Conservation (phyloP, 345 rosid genomes). For the Raphanus sativus region DNA sequence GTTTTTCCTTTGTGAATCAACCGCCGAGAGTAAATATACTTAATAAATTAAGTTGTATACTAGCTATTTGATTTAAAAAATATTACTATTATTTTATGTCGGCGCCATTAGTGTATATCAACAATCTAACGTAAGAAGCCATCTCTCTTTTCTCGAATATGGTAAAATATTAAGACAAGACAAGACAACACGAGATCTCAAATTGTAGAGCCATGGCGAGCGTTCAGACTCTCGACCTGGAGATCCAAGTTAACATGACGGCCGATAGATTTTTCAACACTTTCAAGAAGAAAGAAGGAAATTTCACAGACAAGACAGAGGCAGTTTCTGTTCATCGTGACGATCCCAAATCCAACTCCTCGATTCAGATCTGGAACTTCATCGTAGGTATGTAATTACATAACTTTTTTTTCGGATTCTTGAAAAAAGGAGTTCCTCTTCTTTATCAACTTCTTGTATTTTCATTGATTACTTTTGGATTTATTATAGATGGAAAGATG, state of each 20-base stretch:
- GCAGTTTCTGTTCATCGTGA: constrained; percentile 26
- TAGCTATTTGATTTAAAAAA: too few relatives aligned
- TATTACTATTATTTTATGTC: background rate
- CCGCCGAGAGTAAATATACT: too few relatives aligned
- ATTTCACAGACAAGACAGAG: constrained; percentile 27
- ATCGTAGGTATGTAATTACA: constrained; percentile 1
- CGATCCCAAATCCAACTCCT: constrained; percentile 16
- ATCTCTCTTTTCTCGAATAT: background rate
- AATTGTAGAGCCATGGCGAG: constrained; percentile 3
- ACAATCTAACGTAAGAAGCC: background rate
- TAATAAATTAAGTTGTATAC: too few relatives aligned
- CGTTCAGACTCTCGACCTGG: constrained; percentile 16
- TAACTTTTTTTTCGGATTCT: background rate
- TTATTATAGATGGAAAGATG: constrained; percentile 26
- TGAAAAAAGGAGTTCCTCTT: background rate
- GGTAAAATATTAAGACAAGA: background rate
- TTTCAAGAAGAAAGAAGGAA: constrained; percentile 31
- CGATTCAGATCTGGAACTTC: constrained; percentile 31
- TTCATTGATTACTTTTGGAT: background rate
- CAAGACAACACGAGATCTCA: background rate
- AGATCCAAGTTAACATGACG: constrained; percentile 30
- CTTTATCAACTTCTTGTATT: background rate
- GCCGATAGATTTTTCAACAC: constrained; percentile 29
- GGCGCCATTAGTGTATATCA: background rate
- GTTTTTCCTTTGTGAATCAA: too few relatives aligned